These are phyloP conservation scores for Dothideomycetidae sp. DNA, from an alignment of 2,329 filamentous ascomycete genomes.

Conservation along the genomic window DNA sequence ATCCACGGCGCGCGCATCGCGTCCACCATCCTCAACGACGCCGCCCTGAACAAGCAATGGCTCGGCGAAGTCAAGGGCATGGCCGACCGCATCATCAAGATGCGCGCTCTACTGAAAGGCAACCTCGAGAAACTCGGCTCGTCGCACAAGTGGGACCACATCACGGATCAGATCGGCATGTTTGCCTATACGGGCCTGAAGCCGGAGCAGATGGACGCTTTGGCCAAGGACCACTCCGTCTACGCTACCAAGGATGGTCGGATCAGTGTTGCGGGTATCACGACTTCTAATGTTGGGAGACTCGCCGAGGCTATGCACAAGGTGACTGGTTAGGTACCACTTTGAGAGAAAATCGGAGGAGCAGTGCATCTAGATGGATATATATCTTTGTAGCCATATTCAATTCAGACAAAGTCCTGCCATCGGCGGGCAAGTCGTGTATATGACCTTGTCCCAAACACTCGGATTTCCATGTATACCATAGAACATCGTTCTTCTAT, in stretches of 20 bases:
- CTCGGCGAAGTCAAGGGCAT: conserved; percentile 93
- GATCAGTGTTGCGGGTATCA: conserved; percentile 78
- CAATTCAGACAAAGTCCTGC: no score
- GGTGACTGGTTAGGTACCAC: conserved; percentile 46
- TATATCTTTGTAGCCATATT: no score
- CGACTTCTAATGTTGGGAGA: conserved; percentile 60
- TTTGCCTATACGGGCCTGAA: conserved; percentile 95
- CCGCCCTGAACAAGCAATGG: conserved; percentile 82
- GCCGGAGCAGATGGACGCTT: conserved; percentile 75
- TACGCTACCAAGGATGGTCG: conserved; percentile 90
- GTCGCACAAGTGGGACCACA: conserved; percentile 97
- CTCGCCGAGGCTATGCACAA: conserved; percentile 75
- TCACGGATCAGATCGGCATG: conserved; percentile 98
- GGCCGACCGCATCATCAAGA: conserved; percentile 97
- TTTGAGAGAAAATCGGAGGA: no score
- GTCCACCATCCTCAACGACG: conserved; percentile 76
- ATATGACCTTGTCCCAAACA: no score
- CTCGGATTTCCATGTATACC: no score
- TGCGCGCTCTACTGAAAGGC: conserved; percentile 86
- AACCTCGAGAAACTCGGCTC: conserved; percentile 91
- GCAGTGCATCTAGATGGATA: no score
- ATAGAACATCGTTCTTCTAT: no score
- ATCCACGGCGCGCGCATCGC: conserved; percentile 93
- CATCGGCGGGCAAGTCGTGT: no score
- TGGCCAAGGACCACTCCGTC: conserved; percentile 92